Conservation (phyloP, 108 stramenopile genomes). For the Cyclotella kingstonii region DNA sequence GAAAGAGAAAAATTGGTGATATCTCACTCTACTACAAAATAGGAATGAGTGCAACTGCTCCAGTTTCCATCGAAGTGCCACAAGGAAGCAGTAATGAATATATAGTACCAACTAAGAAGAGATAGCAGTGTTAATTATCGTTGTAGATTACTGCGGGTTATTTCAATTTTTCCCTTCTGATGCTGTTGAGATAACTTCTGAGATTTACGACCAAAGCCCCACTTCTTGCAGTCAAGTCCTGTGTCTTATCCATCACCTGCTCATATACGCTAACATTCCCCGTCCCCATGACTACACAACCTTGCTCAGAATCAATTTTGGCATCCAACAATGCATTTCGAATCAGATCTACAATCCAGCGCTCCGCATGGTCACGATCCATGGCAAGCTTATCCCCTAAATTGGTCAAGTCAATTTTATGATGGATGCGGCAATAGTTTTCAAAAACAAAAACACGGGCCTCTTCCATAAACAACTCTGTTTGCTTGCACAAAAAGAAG, state of each 20-base stretch:
- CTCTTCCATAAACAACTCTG: slow-evolving; percentile 96
- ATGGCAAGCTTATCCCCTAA: slow-evolving; percentile 95
- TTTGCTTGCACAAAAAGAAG: slow-evolving; percentile 96
- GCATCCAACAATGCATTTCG: slow-evolving; percentile 92
- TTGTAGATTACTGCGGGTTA: too few species aligned
- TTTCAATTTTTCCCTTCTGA: slow-evolving; percentile 69
- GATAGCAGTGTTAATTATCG: too few species aligned
- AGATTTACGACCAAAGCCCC: slow-evolving; percentile 68
- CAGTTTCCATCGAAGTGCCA: too few species aligned
- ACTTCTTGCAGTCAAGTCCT: slow-evolving; percentile 88
- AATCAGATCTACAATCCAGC: slow-evolving; percentile 99
- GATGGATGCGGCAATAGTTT: slow-evolving; percentile 99
- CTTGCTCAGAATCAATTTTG: slow-evolving; percentile 92
- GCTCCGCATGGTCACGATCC: slow-evolving; percentile 92
- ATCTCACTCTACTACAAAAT: too few species aligned
- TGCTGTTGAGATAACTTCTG: slow-evolving; percentile 60
- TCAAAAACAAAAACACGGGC: slow-evolving; percentile 99
- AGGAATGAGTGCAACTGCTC: too few species aligned
- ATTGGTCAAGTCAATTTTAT: slow-evolving; percentile 94
- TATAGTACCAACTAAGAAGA: too few species aligned
- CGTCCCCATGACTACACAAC: slow-evolving; percentile 95
- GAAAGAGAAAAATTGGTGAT: too few species aligned
- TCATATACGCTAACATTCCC: slow-evolving; percentile 75
- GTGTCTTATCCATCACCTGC: slow-evolving; percentile 96
- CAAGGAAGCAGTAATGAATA: too few species aligned